A percentile compares a stretch with the other conserved stretches of the same genome.
Evolutionary conservation across 75 land plant genomes (phyloP).

Genomic region (Selaginella tamariscina): DNA sequence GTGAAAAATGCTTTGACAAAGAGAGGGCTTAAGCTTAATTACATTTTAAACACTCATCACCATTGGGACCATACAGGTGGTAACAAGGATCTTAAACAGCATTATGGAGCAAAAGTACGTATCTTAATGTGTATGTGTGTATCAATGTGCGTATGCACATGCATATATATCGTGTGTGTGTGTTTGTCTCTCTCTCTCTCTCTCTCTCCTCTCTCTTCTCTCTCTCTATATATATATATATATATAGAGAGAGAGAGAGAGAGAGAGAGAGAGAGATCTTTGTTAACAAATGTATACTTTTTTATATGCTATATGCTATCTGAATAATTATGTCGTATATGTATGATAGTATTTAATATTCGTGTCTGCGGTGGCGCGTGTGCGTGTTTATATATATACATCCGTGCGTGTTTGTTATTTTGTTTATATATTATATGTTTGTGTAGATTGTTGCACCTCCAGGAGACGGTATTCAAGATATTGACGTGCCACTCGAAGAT

Average conservation of each 20-base stretch:
- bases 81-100: slow-evolving; percentile 64
- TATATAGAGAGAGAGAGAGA: no score
- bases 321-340: no score
- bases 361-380: no score
- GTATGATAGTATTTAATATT: no score
- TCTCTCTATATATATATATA: no score
- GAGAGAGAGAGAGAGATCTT: no score
- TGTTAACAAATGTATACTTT: no score
- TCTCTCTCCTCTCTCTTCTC: background rate
- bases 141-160: no score
- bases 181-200: background rate
- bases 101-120: slow-evolving; percentile 77
- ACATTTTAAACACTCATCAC: slow-evolving; percentile 90
- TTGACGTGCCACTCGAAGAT: slow-evolving; percentile 64
- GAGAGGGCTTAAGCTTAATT: slow-evolving; percentile 48
- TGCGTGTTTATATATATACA: background rate
- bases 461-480: slow-evolving; percentile 74
- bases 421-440: background rate
- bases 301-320: background rate
- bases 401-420: background rate
- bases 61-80: slow-evolving; percentile 98
- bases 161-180: no score
- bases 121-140: no score
- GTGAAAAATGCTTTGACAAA: slow-evolving; percentile 46
- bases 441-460: slow-evolving; percentile 74